Evolutionary conservation across 1,139 yeast genomes (phyloP), one percentile per base, ranked within the genome.

Genomic region (Torulaspora globosa): DNA sequence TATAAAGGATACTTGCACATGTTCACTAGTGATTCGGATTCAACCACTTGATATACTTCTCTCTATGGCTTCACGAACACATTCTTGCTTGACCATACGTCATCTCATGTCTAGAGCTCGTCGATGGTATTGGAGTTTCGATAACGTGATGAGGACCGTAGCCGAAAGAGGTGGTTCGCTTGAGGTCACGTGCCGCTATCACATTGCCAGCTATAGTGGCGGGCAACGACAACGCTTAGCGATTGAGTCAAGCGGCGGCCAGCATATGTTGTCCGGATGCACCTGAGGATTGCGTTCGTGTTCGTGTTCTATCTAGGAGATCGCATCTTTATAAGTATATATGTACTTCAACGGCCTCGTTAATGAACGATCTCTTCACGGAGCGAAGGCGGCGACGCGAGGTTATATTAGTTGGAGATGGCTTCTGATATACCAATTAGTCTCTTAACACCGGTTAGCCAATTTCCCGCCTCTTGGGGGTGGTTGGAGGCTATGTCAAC

Each of bases 391-490:
- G 8, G 9, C 29, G n/a, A 26, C 29, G 29, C 29, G 29, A 26
- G 29, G 5, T 23, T 10, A n/a, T 32, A 16, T 47, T 34, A 55
- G 14, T 39, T 42, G 16, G 61, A 52, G 12, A 66, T 58, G 23
- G 70, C 73, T 50, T 70, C 73, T 2, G 69, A 79, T 81, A 92
- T 85, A 51, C 84, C 86, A 52, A 92, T 81, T 56, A 92, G 75
- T 58, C 97, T 79, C 69, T 85, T 88, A 43, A 92, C 84, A 59
- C 98, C 98, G 21, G 87, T 80, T 71, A 87, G 80, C 98, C 98
- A 92, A 58, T 84, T 81, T 10, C 96, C 96, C 54, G 86, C 80
- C 65, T 90, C 96, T 36, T 78, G 80, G 41, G 83, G 76, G 56
- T 79, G 77, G 33, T 78, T 75, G 7, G 89, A 76, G 40, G 86